Evolutionary conservation across 139 green algal genomes (phyloP).

Genomic region (Chlorella sorokiniana): DNA sequence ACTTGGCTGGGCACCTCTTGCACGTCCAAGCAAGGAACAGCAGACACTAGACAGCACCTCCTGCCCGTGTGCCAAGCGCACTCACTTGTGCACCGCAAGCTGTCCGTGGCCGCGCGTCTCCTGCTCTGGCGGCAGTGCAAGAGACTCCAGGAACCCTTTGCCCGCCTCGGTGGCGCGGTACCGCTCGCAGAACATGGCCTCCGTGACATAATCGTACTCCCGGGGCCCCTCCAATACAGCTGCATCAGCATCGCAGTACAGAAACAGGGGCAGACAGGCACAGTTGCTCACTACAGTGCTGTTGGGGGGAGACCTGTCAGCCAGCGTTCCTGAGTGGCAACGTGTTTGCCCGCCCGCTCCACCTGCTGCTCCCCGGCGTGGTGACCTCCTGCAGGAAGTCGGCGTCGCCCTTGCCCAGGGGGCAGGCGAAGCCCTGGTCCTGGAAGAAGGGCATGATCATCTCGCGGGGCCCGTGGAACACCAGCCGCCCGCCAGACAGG

Average conservation of each 20-base stretch:
- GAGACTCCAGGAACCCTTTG: slow-evolving; percentile 64
- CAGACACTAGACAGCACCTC: too few species aligned
- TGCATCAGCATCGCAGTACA: neutral
- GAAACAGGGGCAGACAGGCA: too few species aligned
- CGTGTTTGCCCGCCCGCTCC: too few species aligned
- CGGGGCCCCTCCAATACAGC: slow-evolving; percentile 37
- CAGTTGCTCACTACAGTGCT: too few species aligned
- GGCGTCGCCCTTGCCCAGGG: slow-evolving; percentile 59
- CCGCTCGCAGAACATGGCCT: neutral
- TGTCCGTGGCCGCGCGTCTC: neutral
- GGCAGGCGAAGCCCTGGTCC: slow-evolving; percentile 59
- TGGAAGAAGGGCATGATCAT: slow-evolving; percentile 67
- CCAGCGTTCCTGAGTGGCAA: too few species aligned
- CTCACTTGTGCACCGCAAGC: slow-evolving; percentile 17
- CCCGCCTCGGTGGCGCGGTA: slow-evolving; percentile 33
- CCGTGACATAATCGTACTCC: slow-evolving; percentile 26
- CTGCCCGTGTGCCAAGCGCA: too few species aligned
- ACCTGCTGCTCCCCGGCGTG: neutral
- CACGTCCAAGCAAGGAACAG: too few species aligned
- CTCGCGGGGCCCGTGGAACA: slow-evolving; percentile 57
- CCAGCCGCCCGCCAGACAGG: slow-evolving; percentile 41
- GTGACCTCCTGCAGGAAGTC: slow-evolving; percentile 86
- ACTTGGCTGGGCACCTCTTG: too few species aligned
- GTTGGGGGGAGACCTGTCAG: too few species aligned
- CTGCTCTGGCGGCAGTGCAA: slow-evolving; percentile 47